Evolutionary conservation across 2,329 filamentous ascomycete species (phyloP).

Genomic region (Ramichloridium luteum): DNA sequence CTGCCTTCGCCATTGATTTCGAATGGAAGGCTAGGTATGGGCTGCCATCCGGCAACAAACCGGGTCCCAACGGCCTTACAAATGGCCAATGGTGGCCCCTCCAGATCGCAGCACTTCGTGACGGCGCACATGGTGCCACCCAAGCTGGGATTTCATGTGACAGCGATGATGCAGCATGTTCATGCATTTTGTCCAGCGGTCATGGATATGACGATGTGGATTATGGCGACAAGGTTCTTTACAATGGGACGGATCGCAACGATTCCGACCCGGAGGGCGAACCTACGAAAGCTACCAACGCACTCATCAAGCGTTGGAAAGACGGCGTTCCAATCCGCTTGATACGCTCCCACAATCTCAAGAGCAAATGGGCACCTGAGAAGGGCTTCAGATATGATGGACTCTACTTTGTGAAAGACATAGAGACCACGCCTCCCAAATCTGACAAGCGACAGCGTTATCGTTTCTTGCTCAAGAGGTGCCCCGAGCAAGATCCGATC

Average conservation of each 20-base stretch:
- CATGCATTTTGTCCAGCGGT: slow-evolving; percentile 41
- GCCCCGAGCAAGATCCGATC: slow-evolving; percentile 36
- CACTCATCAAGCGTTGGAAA: slow-evolving; percentile 31
- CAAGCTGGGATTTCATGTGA: slow-evolving; percentile 43
- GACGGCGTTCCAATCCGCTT: slow-evolving; percentile 36
- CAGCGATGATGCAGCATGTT: slow-evolving; percentile 36
- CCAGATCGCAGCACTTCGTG: slow-evolving; percentile 38
- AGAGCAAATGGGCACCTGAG: slow-evolving; percentile 33
- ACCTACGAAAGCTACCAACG: slow-evolving; percentile 27
- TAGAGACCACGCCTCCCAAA: slow-evolving; percentile 28
- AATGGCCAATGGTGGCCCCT: slow-evolving; percentile 45
- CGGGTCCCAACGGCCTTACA: slow-evolving; percentile 19
- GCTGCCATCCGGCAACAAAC: slow-evolving; percentile 10
- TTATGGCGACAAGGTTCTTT: slow-evolving; percentile 37
- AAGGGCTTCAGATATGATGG: slow-evolving; percentile 47
- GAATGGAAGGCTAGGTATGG: too few species aligned
- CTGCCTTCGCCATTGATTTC: too few species aligned
- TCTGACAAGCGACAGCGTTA: slow-evolving; percentile 31
- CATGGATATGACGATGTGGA: slow-evolving; percentile 37
- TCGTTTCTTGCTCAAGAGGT: slow-evolving; percentile 37
- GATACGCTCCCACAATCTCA: slow-evolving; percentile 35
- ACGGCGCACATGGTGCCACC: slow-evolving; percentile 41
- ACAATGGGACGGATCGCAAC: slow-evolving; percentile 39
- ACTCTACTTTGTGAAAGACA: slow-evolving; percentile 36
- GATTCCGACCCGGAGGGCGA: slow-evolving; percentile 14